Evolutionary conservation across 495 filamentous ascomycete genomes (phyloP).

Genomic region (Entonaema liquescens): DNA sequence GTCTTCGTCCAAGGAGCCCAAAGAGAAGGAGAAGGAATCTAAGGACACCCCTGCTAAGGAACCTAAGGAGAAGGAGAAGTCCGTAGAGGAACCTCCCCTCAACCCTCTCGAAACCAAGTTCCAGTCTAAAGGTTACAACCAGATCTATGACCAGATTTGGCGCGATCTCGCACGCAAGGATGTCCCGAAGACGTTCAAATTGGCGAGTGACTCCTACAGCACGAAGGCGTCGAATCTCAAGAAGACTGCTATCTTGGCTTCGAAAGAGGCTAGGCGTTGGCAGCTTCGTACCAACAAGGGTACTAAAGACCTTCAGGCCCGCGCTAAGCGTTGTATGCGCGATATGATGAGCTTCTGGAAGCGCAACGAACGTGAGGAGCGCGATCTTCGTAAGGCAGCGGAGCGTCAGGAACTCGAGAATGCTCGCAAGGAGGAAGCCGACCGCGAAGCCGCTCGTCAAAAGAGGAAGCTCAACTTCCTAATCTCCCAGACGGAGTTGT

Average conservation of each 20-base stretch:
- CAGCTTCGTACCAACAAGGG: slow-evolving; percentile 98
- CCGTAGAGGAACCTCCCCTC: slow-evolving; percentile 62
- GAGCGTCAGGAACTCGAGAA: slow-evolving; percentile 97
- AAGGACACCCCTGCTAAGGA: slow-evolving; percentile 62
- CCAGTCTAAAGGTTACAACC: slow-evolving; percentile 91
- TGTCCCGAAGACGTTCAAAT: slow-evolving; percentile 86
- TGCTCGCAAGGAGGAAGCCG: slow-evolving; percentile 94
- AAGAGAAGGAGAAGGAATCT: slow-evolving; percentile 53
- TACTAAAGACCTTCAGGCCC: slow-evolving; percentile 94
- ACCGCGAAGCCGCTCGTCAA: slow-evolving; percentile 95
- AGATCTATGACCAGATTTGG: slow-evolving; percentile 99
- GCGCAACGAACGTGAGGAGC: slow-evolving; percentile 96
- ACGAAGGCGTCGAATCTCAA: slow-evolving; percentile 91
- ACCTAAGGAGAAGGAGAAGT: slow-evolving; percentile 72
- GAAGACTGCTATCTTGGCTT: slow-evolving; percentile 96
- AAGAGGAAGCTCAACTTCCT: slow-evolving; percentile 99
- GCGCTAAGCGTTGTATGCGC: slow-evolving; percentile 96
- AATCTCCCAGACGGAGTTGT: slow-evolving; percentile 97
- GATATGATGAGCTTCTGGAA: slow-evolving; percentile 99
- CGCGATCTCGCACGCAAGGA: slow-evolving; percentile 93
- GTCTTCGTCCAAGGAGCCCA: slow-evolving; percentile 57
- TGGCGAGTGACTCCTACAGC: slow-evolving; percentile 81
- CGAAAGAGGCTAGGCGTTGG: slow-evolving; percentile 97
- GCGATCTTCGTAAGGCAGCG: slow-evolving; percentile 89
- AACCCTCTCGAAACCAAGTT: slow-evolving; percentile 63